phyloP scores from a whole-genome alignment of 768 basidiomycete genomes.

The Boletus speciosus region DNA sequence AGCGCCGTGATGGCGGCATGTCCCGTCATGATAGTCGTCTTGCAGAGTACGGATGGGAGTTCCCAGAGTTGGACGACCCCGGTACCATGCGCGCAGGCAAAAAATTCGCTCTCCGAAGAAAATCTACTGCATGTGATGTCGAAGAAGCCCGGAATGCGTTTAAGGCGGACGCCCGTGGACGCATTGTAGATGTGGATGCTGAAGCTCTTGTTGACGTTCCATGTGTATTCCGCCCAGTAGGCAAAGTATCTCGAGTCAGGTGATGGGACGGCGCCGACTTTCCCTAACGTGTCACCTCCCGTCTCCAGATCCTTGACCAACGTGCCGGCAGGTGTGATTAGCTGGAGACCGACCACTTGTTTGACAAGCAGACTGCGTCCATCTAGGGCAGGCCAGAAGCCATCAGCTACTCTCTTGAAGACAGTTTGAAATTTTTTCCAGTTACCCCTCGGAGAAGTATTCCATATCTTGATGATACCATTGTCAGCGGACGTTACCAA shows the following conservation, averaged over 20 bases:
- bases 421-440: constrained; percentile 4
- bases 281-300: constrained; percentile 3
- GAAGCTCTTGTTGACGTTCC: constrained; percentile 13
- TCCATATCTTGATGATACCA: constrained; percentile 15
- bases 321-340: not conserved
- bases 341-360: constrained; percentile 5
- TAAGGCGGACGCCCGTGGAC: constrained; percentile 7
- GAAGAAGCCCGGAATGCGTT: constrained; percentile 13
- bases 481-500: constrained; percentile 6
- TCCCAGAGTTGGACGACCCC: constrained; percentile 20
- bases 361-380: constrained; percentile 11
- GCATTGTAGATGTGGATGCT: constrained; percentile 19
- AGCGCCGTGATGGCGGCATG: constrained; percentile 10
- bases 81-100: constrained; percentile 12
- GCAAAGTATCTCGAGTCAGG: constrained; percentile 17
- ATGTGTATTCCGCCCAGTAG: constrained; percentile 17
- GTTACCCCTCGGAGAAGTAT: not conserved
- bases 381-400: constrained; percentile 12
- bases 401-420: not conserved
- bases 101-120: constrained; percentile 7
- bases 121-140: constrained; percentile 12
- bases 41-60: constrained; percentile 7
- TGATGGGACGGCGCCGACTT: constrained; percentile 5
- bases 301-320: constrained; percentile 11
- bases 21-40: constrained; percentile 1